phyloP scores from a whole-genome alignment of 257 asterid species.

The Cynanchum wilfordii region DNA sequence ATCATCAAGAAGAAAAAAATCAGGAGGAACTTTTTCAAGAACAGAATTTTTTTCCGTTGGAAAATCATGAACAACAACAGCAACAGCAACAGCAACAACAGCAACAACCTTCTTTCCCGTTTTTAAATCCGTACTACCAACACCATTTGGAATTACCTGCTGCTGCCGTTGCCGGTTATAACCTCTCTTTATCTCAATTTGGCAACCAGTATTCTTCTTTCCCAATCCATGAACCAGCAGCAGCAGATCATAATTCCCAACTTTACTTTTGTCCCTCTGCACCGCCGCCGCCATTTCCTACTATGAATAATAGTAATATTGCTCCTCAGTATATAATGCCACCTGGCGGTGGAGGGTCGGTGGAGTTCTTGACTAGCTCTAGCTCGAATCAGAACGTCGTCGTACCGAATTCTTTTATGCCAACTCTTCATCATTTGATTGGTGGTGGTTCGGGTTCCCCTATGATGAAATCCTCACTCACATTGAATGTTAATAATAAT shows the following conservation, averaged over 20 bases:
- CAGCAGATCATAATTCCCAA: constrained; percentile 33
- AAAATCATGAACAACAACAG: constrained; percentile 3
- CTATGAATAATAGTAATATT: constrained; percentile 6
- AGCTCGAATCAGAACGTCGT: constrained; percentile 13
- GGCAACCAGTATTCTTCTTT: constrained; percentile 28
- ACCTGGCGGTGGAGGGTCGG: not conserved
- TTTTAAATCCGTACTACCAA: constrained; percentile 26
- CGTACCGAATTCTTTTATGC: constrained; percentile 30
- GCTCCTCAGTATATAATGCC: constrained; percentile 28
- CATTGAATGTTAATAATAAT: constrained; percentile 9
- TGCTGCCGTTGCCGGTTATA: constrained; percentile 15
- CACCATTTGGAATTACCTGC: constrained; percentile 33
- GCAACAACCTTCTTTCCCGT: constrained; percentile 31
- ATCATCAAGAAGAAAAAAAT: constrained; percentile 24
- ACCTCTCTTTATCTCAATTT: constrained; percentile 45
- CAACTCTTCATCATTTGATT: constrained; percentile 39
- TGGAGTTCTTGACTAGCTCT: constrained; percentile 29
- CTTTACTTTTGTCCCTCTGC: constrained; percentile 26
- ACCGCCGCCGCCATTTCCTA: constrained; percentile 8
- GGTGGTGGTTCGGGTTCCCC: constrained; percentile 31
- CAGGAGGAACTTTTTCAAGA: constrained; percentile 29
- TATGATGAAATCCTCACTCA: constrained; percentile 13
- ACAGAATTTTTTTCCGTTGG: constrained; percentile 45
- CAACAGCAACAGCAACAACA: too few species aligned
- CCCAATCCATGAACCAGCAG: constrained; percentile 16